phyloP scores from a whole-genome alignment of 2,329 filamentous ascomycete species.

The Aspergillus sp. region DNA sequence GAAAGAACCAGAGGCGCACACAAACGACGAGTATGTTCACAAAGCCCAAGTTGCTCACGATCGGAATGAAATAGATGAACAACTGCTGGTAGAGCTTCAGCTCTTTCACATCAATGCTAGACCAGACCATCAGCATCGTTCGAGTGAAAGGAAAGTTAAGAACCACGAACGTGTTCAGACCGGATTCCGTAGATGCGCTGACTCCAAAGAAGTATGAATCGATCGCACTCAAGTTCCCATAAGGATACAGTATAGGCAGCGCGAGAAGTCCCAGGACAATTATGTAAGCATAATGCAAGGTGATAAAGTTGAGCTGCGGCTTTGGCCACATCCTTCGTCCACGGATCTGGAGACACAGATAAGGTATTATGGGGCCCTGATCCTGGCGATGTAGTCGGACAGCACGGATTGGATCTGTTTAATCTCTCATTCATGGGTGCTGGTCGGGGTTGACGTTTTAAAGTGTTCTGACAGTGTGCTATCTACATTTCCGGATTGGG shows the following conservation, averaged over 20 bases:
- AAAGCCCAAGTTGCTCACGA: constrained; percentile 49
- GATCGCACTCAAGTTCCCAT: constrained; percentile 41
- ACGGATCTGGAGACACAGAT: neutral
- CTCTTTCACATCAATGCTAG: constrained; percentile 51
- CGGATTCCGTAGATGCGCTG: constrained; percentile 51
- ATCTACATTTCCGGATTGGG: neutral
- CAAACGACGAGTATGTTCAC: constrained; percentile 51
- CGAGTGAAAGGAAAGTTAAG: neutral
- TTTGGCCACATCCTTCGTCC: constrained; percentile 19
- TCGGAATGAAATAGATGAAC: constrained; percentile 50
- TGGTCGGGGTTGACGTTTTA: too few relatives aligned
- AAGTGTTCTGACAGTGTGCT: too few relatives aligned
- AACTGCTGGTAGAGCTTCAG: constrained; percentile 53
- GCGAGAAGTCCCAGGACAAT: constrained; percentile 34
- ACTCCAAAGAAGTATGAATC: constrained; percentile 53
- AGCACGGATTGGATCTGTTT: too few relatives aligned
- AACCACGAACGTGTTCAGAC: constrained; percentile 48
- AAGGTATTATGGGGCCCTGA: neutral
- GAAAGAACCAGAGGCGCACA: constrained; percentile 50
- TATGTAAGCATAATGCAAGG: constrained; percentile 38
- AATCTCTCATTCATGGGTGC: too few relatives aligned
- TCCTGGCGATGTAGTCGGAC: too few relatives aligned
- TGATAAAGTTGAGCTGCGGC: constrained; percentile 25
- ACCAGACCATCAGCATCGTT: neutral
- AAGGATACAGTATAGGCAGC: constrained; percentile 36